Conservation (phyloP, 1,139 yeast genomes). For the Pichia sp. region DNA sequence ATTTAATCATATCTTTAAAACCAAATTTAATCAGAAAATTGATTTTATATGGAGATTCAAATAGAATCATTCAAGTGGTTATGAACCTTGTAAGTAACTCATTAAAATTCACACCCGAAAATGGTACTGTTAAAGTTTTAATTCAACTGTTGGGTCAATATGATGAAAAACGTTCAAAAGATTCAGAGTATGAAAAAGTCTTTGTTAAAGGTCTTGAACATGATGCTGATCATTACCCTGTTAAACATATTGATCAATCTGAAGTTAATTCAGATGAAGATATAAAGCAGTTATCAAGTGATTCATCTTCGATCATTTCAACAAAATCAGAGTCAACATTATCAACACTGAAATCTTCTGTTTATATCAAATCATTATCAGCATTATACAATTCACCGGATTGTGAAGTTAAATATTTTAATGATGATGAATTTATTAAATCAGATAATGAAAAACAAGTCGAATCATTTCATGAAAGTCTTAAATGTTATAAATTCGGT, state of each 20-base stretch:
- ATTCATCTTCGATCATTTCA: constrained; percentile 9
- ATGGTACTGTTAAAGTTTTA: constrained; percentile 69
- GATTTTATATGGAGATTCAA: constrained; percentile 76
- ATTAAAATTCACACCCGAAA: constrained; percentile 80
- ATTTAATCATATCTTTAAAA: constrained; percentile 47
- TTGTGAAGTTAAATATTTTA: constrained; percentile 12
- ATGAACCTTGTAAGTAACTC: constrained; percentile 86
- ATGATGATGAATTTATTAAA: constrained; percentile 18
- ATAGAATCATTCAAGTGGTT: constrained; percentile 78
- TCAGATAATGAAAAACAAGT: constrained; percentile 17
- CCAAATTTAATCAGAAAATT: constrained; percentile 60
- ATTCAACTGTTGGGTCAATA: constrained; percentile 67
- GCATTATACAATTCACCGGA: constrained; percentile 21
- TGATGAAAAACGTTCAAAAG: constrained; percentile 43
- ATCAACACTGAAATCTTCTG: constrained; percentile 22
- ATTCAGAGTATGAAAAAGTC: constrained; percentile 33
- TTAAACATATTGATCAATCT: constrained; percentile 9
- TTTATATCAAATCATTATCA: constrained; percentile 23
- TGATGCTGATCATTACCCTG: constrained; percentile 15
- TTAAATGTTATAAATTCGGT: constrained; percentile 33
- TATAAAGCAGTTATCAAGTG: constrained; percentile 1
- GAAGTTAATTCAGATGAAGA: constrained; percentile 1
- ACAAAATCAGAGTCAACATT: constrained; percentile 16
- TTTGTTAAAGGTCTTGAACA: constrained; percentile 27
- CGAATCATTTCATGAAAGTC: constrained; percentile 35